Conservation (phyloP, 768 basidiomycete genomes). For the Lactarius indigo region DNA sequence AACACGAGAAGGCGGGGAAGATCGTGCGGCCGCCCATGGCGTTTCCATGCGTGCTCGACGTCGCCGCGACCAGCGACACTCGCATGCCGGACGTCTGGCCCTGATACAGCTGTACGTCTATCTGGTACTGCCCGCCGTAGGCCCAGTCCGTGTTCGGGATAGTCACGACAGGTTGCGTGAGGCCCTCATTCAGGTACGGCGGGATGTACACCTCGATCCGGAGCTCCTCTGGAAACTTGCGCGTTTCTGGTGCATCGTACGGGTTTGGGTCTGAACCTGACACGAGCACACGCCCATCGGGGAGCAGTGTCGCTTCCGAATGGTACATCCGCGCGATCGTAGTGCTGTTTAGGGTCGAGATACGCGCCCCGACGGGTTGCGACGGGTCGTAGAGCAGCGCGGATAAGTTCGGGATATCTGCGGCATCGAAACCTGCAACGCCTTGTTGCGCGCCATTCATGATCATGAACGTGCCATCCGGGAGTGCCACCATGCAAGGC, state of each 20-base stretch:
- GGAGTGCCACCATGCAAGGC: conserved; percentile 68
- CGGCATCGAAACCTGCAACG: conserved; percentile 69
- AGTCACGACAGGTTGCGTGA: conserved; percentile 37
- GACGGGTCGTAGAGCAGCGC: conserved; percentile 70
- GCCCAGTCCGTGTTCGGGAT: conserved; percentile 53
- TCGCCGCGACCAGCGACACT: conserved; percentile 65
- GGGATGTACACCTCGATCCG: conserved; percentile 43
- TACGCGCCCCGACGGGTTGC: conserved; percentile 51
- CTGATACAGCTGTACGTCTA: conserved; percentile 34
- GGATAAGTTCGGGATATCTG: conserved; percentile 25
- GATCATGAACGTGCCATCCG: conserved; percentile 73
- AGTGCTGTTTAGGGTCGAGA: conserved; percentile 62
- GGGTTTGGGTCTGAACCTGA: conserved; percentile 64
- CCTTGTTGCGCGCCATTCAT: conserved; percentile 70
- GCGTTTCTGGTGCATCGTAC: background rate
- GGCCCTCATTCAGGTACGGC: conserved; percentile 69
- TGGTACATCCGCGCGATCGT: conserved; percentile 75
- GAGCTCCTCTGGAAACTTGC: conserved; percentile 69
- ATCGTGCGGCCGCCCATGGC: conserved; percentile 66
- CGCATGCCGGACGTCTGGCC: conserved; percentile 47
- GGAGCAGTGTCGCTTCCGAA: conserved; percentile 37
- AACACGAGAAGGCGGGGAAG: conserved; percentile 68
- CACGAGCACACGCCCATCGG: conserved; percentile 68
- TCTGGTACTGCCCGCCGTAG: conserved; percentile 45
- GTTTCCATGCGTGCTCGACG: conserved; percentile 74